A percentile compares a stretch with the other conserved stretches of the same genome.
These are phyloP conservation scores for Zygosaccharomyces pseudobailii DNA, from an alignment of 1,139 yeast genomes.

Conservation along the genomic window DNA sequence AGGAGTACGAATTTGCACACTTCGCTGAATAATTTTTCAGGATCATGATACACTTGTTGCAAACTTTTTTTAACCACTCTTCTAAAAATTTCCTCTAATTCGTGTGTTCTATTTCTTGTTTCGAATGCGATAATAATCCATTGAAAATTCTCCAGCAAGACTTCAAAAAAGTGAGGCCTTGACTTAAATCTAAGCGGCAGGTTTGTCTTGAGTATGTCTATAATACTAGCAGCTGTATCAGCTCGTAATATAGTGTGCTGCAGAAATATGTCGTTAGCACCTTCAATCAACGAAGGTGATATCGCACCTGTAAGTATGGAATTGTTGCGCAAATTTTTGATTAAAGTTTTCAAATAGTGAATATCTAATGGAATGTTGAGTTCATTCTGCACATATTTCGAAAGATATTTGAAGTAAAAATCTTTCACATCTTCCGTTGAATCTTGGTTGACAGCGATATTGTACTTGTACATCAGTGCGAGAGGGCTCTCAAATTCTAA, in stretches of 20 bases:
- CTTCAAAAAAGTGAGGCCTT: neutral
- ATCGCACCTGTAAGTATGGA: slow-evolving; percentile 9
- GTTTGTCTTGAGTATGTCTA: slow-evolving; percentile 3
- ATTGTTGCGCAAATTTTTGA: slow-evolving; percentile 2
- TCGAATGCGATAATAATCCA: slow-evolving; percentile 4
- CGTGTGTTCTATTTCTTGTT: slow-evolving; percentile 5
- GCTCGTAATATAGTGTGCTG: slow-evolving; percentile 7
- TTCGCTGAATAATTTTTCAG: slow-evolving; percentile 5
- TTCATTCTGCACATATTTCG: neutral
- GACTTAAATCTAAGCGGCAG: neutral
- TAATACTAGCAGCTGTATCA: neutral
- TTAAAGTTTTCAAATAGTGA: slow-evolving; percentile 3
- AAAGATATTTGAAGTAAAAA: slow-evolving; percentile 6
- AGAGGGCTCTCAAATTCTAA: slow-evolving; percentile 2
- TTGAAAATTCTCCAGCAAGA: neutral
- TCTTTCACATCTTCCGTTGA: neutral
- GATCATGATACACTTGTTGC: neutral
- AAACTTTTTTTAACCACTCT: slow-evolving; percentile 1
- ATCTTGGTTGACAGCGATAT: neutral
- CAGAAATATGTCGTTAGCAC: slow-evolving; percentile 12
- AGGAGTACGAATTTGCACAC: slow-evolving; percentile 6
- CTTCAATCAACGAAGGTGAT: slow-evolving; percentile 9
- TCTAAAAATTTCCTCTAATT: slow-evolving; percentile 5
- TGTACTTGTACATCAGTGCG: slow-evolving; percentile 3
- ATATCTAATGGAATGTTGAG: slow-evolving; percentile 1